Evolutionary conservation across 371 early-diverging fungal species (phyloP).

Genomic region (Sporodiniella umbellata): DNA sequence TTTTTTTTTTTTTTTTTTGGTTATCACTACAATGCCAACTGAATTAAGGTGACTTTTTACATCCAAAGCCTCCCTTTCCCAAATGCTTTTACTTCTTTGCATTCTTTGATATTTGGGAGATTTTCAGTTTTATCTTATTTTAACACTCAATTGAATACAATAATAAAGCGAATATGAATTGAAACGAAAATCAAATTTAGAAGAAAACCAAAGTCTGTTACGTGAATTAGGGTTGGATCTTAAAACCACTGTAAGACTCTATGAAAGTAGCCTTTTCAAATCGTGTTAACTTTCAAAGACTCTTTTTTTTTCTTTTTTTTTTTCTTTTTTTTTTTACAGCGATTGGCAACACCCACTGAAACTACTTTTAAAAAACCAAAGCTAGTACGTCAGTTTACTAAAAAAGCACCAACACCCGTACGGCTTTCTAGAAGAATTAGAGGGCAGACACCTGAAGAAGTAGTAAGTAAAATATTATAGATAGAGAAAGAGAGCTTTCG

Average conservation of each 20-base stretch:
- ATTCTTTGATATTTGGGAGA: neutral
- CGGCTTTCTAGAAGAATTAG: conserved; percentile 34
- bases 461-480: conserved; percentile 25
- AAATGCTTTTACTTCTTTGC: too few relatives aligned
- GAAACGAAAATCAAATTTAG: conserved; percentile 35
- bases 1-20: neutral
- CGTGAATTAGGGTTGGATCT: conserved; percentile 31
- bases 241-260: conserved; percentile 13
- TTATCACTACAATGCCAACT: neutral
- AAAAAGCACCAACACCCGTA: conserved; percentile 2
- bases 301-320: too few relatives aligned
- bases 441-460: conserved; percentile 39
- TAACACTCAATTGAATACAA: neutral
- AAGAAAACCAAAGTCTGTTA: conserved; percentile 37
- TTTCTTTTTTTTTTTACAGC: too few relatives aligned
- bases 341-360: too few relatives aligned
- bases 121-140: neutral
- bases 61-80: too few relatives aligned
- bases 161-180: conserved; percentile 34
- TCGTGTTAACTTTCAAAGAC: too few relatives aligned
- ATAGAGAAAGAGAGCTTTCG: too few relatives aligned
- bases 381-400: neutral
- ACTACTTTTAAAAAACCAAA: neutral
- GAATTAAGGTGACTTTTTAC: too few relatives aligned
- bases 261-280: too few relatives aligned